Base-by-base conservation (phyloP, 306 rosid species). In the Ochetophila trinervis region DNA sequence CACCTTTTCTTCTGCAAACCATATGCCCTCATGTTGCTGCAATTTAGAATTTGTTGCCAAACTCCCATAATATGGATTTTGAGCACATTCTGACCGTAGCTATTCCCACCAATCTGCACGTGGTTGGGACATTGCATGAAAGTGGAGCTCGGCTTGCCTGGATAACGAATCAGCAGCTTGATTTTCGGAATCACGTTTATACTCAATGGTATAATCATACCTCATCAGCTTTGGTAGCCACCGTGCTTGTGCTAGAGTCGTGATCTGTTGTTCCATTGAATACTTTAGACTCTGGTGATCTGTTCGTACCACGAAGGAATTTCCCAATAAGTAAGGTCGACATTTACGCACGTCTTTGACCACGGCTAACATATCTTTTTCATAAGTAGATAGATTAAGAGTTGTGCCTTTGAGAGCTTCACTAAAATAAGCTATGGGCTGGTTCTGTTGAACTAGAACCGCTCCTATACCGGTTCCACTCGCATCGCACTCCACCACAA, bases 371-470 rank as follows among this genome's bases (percentile, higher is more conserved):
- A 57, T 23, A 1, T 57, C 65, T 27, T 45, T 48, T 0, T 58
- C 59, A 20, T 69, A 69, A 14, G 51, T 47, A 10, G 51, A 47
- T 0, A 32, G 12, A 0, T 66, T 12, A 0, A 48, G 2, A 0
- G 12, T 0, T 12, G 34, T 8, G 0, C 47, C 14, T 2, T 14
- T 10, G 0, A 69, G 0, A 0, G 58, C 5, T 1, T 19, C 13
- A 1, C 50, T 57, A 0, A 69, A 9, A 13, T 8, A 69, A 1
- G 36, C 53, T 0, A 69, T 35, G 0, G 59, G 66, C 4, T 40
- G 19, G 0, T 17, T 1, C 0, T 23, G 0, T 42, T 67, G 63
- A 3, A 3, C 3, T 0, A 67, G 4, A 0, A 67, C 19, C 0
- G 19, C 64, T 0, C 72, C 45, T 5, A 56, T 17, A 0, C 56